Conservation (phyloP, 257 asterid species). For the Scutellaria baicalensis region DNA sequence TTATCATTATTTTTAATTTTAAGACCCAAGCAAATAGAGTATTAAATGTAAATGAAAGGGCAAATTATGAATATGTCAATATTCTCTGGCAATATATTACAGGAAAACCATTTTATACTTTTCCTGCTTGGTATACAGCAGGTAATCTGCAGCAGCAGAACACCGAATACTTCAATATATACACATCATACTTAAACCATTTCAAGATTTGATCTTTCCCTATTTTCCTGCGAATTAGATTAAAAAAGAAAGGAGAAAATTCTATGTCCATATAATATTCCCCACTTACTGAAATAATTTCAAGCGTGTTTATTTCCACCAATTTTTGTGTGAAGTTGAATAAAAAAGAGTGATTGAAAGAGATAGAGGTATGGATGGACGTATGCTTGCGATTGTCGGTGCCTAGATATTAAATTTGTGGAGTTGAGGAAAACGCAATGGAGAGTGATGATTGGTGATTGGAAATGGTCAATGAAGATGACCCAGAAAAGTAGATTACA, state of each 20-base stretch:
- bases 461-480: conserved; percentile 21
- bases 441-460: neutral
- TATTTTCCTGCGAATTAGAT: conserved; percentile 7
- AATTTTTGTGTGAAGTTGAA: neutral
- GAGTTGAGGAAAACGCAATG: neutral
- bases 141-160: conserved; percentile 1
- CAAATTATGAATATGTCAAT: conserved; percentile 11
- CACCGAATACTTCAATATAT: conserved; percentile 10
- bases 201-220: conserved; percentile 30
- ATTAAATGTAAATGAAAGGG: conserved; percentile 15
- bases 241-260: conserved; percentile 3
- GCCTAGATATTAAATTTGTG: neutral
- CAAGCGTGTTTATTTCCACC: conserved; percentile 1
- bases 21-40: neutral
- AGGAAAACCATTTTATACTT: neutral
- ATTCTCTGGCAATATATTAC: neutral
- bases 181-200: conserved; percentile 22
- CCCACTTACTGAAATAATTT: neutral
- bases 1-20: no score
- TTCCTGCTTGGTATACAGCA: neutral
- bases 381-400: conserved; percentile 8
- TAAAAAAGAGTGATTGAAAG: conserved; percentile 13
- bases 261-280: conserved; percentile 20
- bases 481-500: conserved; percentile 11
- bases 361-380: conserved; percentile 6